Evolutionary conservation across 1,284 basidiomycete genomes (phyloP).

Genomic region (Inonotus hispidus): DNA sequence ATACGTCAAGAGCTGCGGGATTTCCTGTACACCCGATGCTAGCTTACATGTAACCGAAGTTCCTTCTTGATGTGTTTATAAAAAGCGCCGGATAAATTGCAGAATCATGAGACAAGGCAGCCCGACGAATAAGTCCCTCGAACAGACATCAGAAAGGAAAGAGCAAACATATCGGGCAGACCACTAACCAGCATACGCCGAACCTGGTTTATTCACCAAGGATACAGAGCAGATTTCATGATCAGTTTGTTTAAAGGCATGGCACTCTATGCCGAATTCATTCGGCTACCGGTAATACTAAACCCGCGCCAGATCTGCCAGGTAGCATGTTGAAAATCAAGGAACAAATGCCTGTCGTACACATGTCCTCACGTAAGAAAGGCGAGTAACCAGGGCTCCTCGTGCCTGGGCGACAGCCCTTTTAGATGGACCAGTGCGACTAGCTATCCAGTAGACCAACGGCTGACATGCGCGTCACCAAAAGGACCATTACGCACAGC

Average conservation of each 20-base stretch:
- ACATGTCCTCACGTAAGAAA: neutral
- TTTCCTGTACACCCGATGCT: neutral
- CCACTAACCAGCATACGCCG: neutral
- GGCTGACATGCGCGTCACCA: too few species aligned
- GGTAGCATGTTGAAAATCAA: neutral
- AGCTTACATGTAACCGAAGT: neutral
- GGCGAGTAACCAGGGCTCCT: neutral
- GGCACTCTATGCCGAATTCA: neutral
- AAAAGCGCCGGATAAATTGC: too few species aligned
- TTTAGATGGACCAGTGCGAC: too few species aligned
- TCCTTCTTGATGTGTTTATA: neutral
- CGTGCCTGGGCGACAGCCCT: neutral
- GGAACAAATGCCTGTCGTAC: neutral
- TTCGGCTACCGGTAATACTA: neutral
- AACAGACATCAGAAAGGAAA: neutral
- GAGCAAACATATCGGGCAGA: neutral
- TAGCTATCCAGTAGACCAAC: too few species aligned
- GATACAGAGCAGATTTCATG: neutral
- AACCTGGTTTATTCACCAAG: neutral
- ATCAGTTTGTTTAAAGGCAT: neutral
- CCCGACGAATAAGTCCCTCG: neutral
- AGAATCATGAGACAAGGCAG: neutral
- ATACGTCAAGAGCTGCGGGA: neutral
- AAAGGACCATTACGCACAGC: too few species aligned
- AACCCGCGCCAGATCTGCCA: neutral